Base-by-base conservation (phyloP, 1,139 yeast genomes). In the Zygosaccharomyces sapae region DNA sequence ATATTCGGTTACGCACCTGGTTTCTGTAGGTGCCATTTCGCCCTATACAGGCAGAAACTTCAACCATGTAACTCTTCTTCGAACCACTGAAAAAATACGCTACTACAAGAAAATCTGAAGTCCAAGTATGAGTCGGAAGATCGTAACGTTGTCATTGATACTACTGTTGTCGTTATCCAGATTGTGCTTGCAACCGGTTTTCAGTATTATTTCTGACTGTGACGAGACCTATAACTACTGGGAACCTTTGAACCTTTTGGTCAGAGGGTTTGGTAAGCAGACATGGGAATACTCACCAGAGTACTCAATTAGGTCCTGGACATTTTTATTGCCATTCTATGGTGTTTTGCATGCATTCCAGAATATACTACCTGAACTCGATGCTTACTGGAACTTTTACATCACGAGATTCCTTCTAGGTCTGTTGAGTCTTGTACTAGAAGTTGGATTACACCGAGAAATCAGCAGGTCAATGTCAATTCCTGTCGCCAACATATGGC, bases 241-340 rank as follows among this genome's bases (percentile, higher is more conserved):
- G 92, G 98, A 90, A 57, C 97, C 98, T 0, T 71, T 90, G 49
- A 92, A 90, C 62, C 73, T 85, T 46, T 59, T 90, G 33, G 69
- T 84, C 2, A 77, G 96, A 55, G 85, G 84, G 2, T 88, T 86
- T 65, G 98, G 97, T 2, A 86, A 88, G 57, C 89, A 89, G 66
- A 90, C 97, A 0, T 90, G 97, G 97, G 97, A 90, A 62, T 90
- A 90, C 65, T 87, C 96, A 0, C 97, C 97, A 0, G 86, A 77
- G 47, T 88, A 79, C 61, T 89, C 96, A 16, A 88, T 90, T 45
- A 71, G 97, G 54, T 86, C 96, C 5, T 90, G 95, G 80, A 76
- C 86, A 0, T 89, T 85, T 58, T 63, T 85, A 36, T 45, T 80
- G 2, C 89, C 87, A 0, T 59, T 63, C 41, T 78, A 75, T 54